These are phyloP conservation scores for Apiotrichum gamsii DNA, from an alignment of 1,284 basidiomycete species.

Conservation along the genomic window DNA sequence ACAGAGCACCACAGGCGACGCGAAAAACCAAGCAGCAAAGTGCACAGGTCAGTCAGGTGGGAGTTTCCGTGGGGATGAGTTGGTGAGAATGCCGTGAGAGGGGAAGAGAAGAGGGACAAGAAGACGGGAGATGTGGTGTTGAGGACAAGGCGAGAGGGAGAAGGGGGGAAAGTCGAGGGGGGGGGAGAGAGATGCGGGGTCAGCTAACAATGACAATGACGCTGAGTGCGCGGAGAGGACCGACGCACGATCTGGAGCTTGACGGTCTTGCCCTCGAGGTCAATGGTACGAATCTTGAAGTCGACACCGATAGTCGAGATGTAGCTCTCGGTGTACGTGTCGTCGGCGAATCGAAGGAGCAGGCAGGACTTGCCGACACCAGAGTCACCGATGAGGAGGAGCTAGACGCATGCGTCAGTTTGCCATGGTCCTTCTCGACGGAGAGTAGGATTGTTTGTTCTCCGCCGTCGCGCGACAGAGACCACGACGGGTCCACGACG, in stretches of 20 bases:
- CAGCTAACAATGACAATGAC: slow-evolving; percentile 14
- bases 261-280: slow-evolving; percentile 98
- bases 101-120: background rate
- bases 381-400: slow-evolving; percentile 66
- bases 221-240: slow-evolving; percentile 25
- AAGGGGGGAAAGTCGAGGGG: slow-evolving; percentile 5
- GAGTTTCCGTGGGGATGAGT: slow-evolving; percentile 3
- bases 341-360: slow-evolving; percentile 96
- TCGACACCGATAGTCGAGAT: slow-evolving; percentile 99
- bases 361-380: slow-evolving; percentile 98
- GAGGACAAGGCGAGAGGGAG: slow-evolving; percentile 1
- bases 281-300: slow-evolving; percentile 99
- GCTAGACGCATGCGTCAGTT: slow-evolving; percentile 44
- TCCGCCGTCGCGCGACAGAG: background rate
- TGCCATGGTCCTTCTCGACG: background rate
- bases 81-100: background rate
- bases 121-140: background rate
- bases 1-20: slow-evolving; percentile 2
- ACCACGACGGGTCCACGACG: too few relatives aligned
- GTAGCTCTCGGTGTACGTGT: slow-evolving; percentile 98
- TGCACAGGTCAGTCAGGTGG: slow-evolving; percentile 13
- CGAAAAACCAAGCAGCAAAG: slow-evolving; percentile 7
- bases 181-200: slow-evolving; percentile 16
- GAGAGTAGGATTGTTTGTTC: background rate
- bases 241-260: slow-evolving; percentile 93